Percentiles rank a stretch among this genome's conserved stretches.
Evolutionary conservation across 176 grass and related monocot species (phyloP).

Genomic region (Otatea glauca): DNA sequence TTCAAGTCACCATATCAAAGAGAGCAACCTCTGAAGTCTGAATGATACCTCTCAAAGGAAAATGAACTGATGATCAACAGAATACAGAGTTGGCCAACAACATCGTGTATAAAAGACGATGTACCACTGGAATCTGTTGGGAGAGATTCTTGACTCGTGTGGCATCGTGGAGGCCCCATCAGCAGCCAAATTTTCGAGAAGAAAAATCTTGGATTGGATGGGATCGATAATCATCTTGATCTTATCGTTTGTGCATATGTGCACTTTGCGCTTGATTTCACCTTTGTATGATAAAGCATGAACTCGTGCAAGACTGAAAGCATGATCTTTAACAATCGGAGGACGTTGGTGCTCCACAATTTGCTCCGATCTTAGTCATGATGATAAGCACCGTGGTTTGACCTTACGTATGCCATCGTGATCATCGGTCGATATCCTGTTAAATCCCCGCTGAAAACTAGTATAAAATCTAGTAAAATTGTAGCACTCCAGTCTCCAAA

Average conservation of each 20-base stretch:
- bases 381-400: neutral
- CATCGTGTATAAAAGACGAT: slow-evolving; percentile 14
- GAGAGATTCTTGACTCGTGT: slow-evolving; percentile 8
- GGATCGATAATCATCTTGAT: neutral
- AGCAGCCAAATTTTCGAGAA: neutral
- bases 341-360: neutral
- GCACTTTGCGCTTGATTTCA: too few species aligned
- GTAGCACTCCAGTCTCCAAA: too few species aligned
- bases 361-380: neutral
- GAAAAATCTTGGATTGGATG: neutral
- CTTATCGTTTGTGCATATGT: too few species aligned
- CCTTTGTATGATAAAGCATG: neutral
- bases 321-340: neutral
- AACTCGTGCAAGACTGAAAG: neutral
- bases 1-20: neutral
- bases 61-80: neutral
- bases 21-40: neutral
- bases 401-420: too few species aligned
- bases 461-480: too few species aligned
- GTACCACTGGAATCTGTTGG: neutral
- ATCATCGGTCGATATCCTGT: too few species aligned
- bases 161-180: neutral
- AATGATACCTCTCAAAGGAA: too few species aligned
- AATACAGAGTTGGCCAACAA: slow-evolving; percentile 25
- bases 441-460: too few species aligned